phyloP scores from a whole-genome alignment of 345 rosid genomes.

The Lepidium sativum region DNA sequence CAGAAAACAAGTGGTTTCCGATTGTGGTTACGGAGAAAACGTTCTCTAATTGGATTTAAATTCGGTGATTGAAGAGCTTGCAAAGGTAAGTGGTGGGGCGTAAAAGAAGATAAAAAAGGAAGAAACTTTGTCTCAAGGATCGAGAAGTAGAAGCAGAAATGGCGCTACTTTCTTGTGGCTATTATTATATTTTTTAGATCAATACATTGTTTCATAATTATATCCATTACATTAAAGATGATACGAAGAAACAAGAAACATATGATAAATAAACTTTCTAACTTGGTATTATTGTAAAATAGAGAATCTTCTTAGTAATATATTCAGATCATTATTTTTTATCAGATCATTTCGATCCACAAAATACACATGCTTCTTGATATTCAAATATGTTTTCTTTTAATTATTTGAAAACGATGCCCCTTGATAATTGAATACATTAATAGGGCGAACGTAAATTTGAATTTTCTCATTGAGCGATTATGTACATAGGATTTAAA shows the following conservation, averaged over 20 bases:
- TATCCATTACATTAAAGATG: background rate
- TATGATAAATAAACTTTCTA: background rate
- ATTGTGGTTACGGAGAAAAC: background rate
- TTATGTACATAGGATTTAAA: background rate
- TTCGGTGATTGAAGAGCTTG: background rate
- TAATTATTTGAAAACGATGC: background rate
- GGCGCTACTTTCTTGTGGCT: slow-evolving; percentile 26
- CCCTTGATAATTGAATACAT: background rate
- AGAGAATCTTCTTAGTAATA: background rate
- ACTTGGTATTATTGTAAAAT: background rate
- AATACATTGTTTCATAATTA: background rate
- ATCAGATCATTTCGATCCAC: background rate
- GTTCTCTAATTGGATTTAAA: background rate
- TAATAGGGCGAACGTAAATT: too few relatives aligned
- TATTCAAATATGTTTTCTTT: background rate
- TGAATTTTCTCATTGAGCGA: background rate
- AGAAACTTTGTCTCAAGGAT: slow-evolving; percentile 1
- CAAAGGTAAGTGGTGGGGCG: slow-evolving; percentile 9
- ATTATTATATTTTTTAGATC: too few relatives aligned
- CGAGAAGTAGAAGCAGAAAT: slow-evolving; percentile 20
- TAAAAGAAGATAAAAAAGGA: slow-evolving; percentile 8
- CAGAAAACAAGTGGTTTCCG: background rate
- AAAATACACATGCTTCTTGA: background rate
- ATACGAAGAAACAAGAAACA: background rate
- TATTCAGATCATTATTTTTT: background rate